These are phyloP conservation scores for Breynia disticha DNA, from an alignment of 441 rosid genomes.

Conservation along the genomic window DNA sequence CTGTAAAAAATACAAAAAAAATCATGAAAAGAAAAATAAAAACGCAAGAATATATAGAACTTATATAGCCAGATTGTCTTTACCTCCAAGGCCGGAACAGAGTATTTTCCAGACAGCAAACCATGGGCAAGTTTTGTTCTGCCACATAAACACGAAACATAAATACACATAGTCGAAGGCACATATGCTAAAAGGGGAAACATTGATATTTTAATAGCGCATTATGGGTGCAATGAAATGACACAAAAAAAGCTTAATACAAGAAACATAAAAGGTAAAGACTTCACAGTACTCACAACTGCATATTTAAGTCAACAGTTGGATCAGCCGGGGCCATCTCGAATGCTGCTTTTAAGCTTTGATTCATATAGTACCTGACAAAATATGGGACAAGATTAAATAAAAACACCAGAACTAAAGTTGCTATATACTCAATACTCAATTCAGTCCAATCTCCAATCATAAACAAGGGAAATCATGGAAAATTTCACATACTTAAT, in stretches of 20 bases:
- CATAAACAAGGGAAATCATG: too few relatives aligned
- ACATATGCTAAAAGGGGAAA: neutral
- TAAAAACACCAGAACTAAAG: conserved; percentile 3
- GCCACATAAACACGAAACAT: conserved; percentile 21
- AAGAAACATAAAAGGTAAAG: too few relatives aligned
- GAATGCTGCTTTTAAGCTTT: conserved; percentile 65
- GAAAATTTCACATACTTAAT: neutral
- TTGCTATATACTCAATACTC: neutral
- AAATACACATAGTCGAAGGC: neutral
- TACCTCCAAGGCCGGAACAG: conserved; percentile 69
- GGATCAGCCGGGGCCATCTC: conserved; percentile 95
- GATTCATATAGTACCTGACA: conserved; percentile 54
- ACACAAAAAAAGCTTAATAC: conserved; percentile 9
- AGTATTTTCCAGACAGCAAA: conserved; percentile 85
- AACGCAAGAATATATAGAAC: conserved; percentile 6
- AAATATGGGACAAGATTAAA: conserved; percentile 7
- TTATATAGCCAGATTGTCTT: conserved; percentile 5
- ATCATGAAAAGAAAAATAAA: conserved; percentile 12
- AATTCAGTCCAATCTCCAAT: too few relatives aligned
- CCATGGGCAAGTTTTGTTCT: conserved; percentile 96
- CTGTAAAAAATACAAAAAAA: conserved; percentile 18
- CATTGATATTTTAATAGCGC: conserved; percentile 4
- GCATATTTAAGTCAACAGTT: conserved; percentile 88
- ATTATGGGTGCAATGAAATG: neutral
- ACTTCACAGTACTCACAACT: conserved; percentile 53